Conservation (phyloP, 1,284 basidiomycete genomes). For the Quambalaria eucalypti region DNA sequence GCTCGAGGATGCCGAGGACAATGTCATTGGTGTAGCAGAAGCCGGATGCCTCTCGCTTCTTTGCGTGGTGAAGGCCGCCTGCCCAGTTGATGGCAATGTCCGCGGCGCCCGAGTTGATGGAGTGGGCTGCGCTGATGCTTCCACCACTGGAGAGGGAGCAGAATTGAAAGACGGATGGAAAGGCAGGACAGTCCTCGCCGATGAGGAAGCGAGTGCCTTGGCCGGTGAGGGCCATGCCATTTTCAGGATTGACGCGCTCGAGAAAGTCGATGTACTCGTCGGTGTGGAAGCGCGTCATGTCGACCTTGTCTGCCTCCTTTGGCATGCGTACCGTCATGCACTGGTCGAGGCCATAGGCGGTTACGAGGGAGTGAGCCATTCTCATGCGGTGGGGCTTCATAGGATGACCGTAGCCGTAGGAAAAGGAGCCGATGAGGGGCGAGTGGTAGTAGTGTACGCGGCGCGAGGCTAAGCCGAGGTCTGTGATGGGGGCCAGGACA, state of each 20-base stretch:
- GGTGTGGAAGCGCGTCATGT: slow-evolving; percentile 88
- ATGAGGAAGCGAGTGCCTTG: slow-evolving; percentile 53
- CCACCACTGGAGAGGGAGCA: slow-evolving; percentile 94
- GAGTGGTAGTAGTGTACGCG: slow-evolving; percentile 8
- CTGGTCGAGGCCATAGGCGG: slow-evolving; percentile 78
- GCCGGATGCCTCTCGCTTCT: slow-evolving; percentile 89
- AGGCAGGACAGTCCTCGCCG: slow-evolving; percentile 91
- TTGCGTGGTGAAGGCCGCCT: slow-evolving; percentile 93
- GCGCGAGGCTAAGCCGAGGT: not conserved
- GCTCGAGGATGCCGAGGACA: slow-evolving; percentile 41
- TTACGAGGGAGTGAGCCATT: slow-evolving; percentile 75
- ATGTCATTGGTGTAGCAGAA: slow-evolving; percentile 94
- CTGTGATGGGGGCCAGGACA: not conserved
- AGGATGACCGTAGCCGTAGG: slow-evolving; percentile 76
- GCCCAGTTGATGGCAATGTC: slow-evolving; percentile 99
- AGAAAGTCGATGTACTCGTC: slow-evolving; percentile 96
- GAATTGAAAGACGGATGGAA: slow-evolving; percentile 93
- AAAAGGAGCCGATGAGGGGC: slow-evolving; percentile 67
- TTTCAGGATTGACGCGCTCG: slow-evolving; percentile 65
- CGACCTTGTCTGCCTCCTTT: slow-evolving; percentile 66
- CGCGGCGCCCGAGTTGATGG: slow-evolving; percentile 68
- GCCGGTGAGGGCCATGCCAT: slow-evolving; percentile 57
- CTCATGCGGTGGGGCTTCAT: slow-evolving; percentile 71
- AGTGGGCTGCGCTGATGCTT: slow-evolving; percentile 65
- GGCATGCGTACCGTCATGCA: slow-evolving; percentile 83